Conservation (phyloP, 371 early-diverging fungal species). For the Mortierella sp. region DNA sequence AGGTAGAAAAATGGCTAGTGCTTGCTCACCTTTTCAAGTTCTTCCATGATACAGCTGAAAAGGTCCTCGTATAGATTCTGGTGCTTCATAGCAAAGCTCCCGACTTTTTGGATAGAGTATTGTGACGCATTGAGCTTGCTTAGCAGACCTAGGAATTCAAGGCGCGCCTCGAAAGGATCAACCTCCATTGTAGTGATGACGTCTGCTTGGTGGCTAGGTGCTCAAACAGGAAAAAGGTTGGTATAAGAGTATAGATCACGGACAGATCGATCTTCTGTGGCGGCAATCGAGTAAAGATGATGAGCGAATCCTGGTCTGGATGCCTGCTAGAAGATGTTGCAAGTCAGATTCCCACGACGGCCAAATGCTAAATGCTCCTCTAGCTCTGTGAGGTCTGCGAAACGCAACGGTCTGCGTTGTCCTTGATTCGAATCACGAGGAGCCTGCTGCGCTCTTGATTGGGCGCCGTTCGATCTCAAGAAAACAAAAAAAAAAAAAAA, state of each 20-base stretch:
- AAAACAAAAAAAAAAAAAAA: too few species aligned
- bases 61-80: slow-evolving; percentile 75
- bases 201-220: neutral
- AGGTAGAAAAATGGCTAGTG: neutral
- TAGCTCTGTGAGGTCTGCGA: too few species aligned
- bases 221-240: neutral
- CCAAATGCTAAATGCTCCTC: too few species aligned
- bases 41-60: slow-evolving; percentile 79
- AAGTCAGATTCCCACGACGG: too few species aligned
- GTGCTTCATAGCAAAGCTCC: slow-evolving; percentile 75
- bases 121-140: slow-evolving; percentile 81
- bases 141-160: slow-evolving; percentile 70
- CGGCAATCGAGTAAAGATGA: slow-evolving; percentile 19
- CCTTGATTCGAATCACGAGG: too few species aligned
- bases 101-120: slow-evolving; percentile 76
- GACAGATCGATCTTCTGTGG: neutral
- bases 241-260: too few species aligned
- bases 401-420: too few species aligned
- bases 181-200: slow-evolving; percentile 54
- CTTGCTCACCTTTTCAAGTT: slow-evolving; percentile 70
- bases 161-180: slow-evolving; percentile 84
- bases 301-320: neutral
- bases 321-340: neutral
- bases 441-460: too few species aligned
- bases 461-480: too few species aligned